phyloP scores from a whole-genome alignment of 306 rosid genomes.

The Quillaja saponaria region DNA sequence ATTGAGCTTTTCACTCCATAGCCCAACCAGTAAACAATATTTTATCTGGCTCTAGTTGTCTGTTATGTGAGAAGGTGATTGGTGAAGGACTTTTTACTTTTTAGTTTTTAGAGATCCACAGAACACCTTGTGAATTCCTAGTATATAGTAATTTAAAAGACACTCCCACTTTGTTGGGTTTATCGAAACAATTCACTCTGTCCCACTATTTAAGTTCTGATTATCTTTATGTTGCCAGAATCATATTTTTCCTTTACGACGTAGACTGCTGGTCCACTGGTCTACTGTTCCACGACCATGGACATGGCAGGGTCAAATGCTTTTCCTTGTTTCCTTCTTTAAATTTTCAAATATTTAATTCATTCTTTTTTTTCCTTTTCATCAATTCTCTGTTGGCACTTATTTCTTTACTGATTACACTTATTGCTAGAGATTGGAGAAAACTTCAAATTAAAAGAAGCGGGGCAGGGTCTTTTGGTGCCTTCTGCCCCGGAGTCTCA shows the following conservation, averaged over 20 bases:
- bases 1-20: too few relatives aligned
- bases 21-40: too few relatives aligned
- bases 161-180: slow-evolving; percentile 18
- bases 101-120: too few relatives aligned
- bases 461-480: slow-evolving; percentile 40
- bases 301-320: slow-evolving; percentile 1
- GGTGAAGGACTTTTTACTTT: too few relatives aligned
- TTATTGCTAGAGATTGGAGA: not conserved
- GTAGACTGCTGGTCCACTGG: slow-evolving; percentile 2
- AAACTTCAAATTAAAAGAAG: slow-evolving; percentile 39
- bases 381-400: slow-evolving; percentile 28
- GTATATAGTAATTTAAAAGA: slow-evolving; percentile 10
- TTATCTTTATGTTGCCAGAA: slow-evolving; percentile 18
- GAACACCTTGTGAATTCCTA: too few relatives aligned
- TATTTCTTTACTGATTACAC: slow-evolving; percentile 36
- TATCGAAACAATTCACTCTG: slow-evolving; percentile 1
- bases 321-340: too few relatives aligned
- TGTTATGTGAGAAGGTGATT: too few relatives aligned
- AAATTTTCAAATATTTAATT: too few relatives aligned
- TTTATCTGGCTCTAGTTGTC: too few relatives aligned
- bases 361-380: not conserved
- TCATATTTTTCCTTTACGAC: slow-evolving; percentile 3
- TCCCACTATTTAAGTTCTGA: slow-evolving; percentile 15
- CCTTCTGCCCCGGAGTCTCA: not conserved
- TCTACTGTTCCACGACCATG: slow-evolving; percentile 31